Base-by-base conservation (phyloP, 2,329 filamentous ascomycete species). In the Colletotrichum limetticola region DNA sequence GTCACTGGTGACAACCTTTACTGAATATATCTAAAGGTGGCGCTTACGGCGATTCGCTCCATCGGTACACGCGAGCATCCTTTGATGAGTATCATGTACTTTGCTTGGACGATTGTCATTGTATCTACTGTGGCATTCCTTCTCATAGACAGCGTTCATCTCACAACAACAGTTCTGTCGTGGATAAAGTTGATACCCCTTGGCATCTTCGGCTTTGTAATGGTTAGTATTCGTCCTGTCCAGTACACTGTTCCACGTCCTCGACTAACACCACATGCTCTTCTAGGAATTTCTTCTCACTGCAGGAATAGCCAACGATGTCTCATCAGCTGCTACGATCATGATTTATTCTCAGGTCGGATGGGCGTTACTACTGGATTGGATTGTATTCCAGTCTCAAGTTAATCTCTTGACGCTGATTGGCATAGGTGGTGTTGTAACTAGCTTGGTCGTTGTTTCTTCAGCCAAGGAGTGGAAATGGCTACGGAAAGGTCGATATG, bases 301-400 rank as follows among this genome's bases (percentile, higher is more conserved):
- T 8, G 57, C 57, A 22, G 68, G 68, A 1, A 65, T 71, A 16
- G 68, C 68, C 22, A 61, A 65, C 4, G 68, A 71, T 16, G 55
- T 49, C 14, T 68, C 69, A 5, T 72, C 69, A 4, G 53, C 37
- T 2, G 69, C 69, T 6, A 68, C 57, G 0, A 72, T 72, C 0
- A 72, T 68, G 69, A 63, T 72, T 1, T 68, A 72, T 52, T 72
- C 69, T 1, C 69, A 72, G 65, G 69, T 72, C 1, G 16, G 60
- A 14, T 72, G 69, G 69, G 69, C 69, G 11, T 26, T 72, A 0
- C 16, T 72, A 4, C 37, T 72, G 1, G 69, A 72, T 3, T 59
- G 69, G 64, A 26, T 72, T 3, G 58, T 72, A 0, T 72, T 65
- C 64, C 58, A 49, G 1, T 32, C 49, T 32, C 58, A 19, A 3